A percentile compares a stretch with the other conserved stretches of the same genome.
These are phyloP conservation scores for Cladobotryum mycophilum DNA, from an alignment of 2,329 filamentous ascomycete species.

Conservation along the genomic window DNA sequence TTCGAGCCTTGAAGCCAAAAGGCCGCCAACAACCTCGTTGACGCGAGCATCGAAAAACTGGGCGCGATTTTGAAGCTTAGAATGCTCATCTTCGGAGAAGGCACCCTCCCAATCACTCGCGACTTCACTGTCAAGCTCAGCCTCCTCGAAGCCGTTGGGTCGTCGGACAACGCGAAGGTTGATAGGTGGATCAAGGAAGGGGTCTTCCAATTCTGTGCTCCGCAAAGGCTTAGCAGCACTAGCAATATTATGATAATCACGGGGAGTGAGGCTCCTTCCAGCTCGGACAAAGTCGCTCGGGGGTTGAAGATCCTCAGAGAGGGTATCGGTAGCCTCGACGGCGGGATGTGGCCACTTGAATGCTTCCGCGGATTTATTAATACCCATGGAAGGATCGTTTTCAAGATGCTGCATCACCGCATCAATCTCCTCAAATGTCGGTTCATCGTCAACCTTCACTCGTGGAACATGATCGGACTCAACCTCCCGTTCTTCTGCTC, in stretches of 20 bases:
- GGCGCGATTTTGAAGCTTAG: conserved; percentile 73
- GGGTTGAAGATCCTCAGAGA: conserved; percentile 48
- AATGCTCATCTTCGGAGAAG: conserved; percentile 74
- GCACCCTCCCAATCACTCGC: conserved; percentile 90
- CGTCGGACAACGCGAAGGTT: conserved; percentile 46
- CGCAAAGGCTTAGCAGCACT: conserved; percentile 39
- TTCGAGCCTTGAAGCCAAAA: conserved; percentile 68
- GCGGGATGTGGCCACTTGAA: conserved; percentile 34
- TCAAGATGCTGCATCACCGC: conserved; percentile 83
- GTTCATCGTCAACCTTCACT: conserved; percentile 13
- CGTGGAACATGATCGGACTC: conserved; percentile 11
- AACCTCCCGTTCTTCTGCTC: conserved; percentile 13
- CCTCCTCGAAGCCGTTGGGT: conserved; percentile 34
- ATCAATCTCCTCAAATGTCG: conserved; percentile 78
- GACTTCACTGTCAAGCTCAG: conserved; percentile 47
- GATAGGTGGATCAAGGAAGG: conserved; percentile 48
- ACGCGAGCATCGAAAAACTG: conserved; percentile 89
- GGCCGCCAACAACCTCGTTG: conserved; percentile 73
- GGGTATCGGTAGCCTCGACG: conserved; percentile 32
- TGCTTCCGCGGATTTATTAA: conserved; percentile 54
- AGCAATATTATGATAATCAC: conserved; percentile 43
- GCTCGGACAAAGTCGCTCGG: conserved; percentile 54
- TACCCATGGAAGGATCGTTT: conserved; percentile 64
- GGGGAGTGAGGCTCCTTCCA: conserved; percentile 67
- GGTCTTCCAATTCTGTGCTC: conserved; percentile 55